phyloP scores from a whole-genome alignment of 768 basidiomycete genomes.

The Mycena polygramma region DNA sequence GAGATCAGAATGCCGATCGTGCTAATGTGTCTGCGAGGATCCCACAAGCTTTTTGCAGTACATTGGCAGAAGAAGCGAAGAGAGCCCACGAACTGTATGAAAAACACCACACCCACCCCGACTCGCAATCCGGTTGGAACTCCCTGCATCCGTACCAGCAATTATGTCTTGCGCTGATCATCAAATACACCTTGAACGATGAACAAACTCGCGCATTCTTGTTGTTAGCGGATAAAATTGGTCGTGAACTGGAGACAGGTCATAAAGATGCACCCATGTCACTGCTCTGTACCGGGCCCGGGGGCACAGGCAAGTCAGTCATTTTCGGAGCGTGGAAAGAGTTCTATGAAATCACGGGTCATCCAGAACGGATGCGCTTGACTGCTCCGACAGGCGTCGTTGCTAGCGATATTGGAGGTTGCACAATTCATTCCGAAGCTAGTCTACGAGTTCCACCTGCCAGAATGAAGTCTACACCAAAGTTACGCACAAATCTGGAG shows the following conservation, averaged over 20 bases:
- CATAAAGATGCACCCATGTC: slow-evolving; percentile 5
- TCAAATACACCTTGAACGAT: slow-evolving; percentile 1
- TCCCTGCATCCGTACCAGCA: too few species aligned
- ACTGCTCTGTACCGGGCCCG: slow-evolving; percentile 38
- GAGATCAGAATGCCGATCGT: background rate
- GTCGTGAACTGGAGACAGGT: slow-evolving; percentile 5
- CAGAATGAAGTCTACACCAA: slow-evolving; percentile 23
- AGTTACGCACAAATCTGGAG: slow-evolving; percentile 1
- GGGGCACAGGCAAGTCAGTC: slow-evolving; percentile 42
- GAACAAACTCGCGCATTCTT: slow-evolving; percentile 17
- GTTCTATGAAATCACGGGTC: slow-evolving; percentile 24
- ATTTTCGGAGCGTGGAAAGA: slow-evolving; percentile 39
- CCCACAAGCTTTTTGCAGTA: background rate
- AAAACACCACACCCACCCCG: background rate
- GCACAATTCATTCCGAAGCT: slow-evolving; percentile 38
- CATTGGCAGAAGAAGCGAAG: background rate
- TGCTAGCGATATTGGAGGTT: slow-evolving; percentile 41
- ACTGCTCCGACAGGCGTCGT: slow-evolving; percentile 41
- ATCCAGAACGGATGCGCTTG: slow-evolving; percentile 24
- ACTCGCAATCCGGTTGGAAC: background rate
- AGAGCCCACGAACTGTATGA: background rate
- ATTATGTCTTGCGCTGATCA: background rate
- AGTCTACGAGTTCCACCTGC: slow-evolving; percentile 23
- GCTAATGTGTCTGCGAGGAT: background rate
- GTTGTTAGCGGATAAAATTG: slow-evolving; percentile 17